Evolutionary conservation across 192 early-diverging fungal genomes (phyloP).

Genomic region (Backusella luteola): DNA sequence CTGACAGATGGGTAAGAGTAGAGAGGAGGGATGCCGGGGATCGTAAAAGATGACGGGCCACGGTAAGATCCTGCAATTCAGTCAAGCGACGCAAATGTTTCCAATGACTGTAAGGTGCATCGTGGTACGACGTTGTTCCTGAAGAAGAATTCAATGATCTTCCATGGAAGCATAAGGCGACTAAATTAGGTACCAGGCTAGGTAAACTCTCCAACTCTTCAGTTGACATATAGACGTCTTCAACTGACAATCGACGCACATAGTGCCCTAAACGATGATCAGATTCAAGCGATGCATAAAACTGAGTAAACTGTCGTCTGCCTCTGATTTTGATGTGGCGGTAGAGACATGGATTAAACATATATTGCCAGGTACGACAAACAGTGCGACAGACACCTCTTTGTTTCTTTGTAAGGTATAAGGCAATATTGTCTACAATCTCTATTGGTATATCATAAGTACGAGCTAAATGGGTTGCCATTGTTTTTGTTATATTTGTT

Average conservation of each 20-base stretch:
- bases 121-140: neutral
- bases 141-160: neutral
- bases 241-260: neutral
- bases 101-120: neutral
- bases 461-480: neutral
- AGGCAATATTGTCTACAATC: neutral
- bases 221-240: slow-evolving; percentile 4
- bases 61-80: neutral
- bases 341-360: slow-evolving; percentile 8
- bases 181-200: neutral
- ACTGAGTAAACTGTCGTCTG: neutral
- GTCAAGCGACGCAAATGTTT: neutral
- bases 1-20: neutral
- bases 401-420: slow-evolving; percentile 4
- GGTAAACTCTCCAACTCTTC: neutral
- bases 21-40: neutral
- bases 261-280: neutral
- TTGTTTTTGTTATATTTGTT: neutral
- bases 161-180: neutral
- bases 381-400: slow-evolving; percentile 5
- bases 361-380: neutral
- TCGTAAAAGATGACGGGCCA: neutral
- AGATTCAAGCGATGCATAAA: neutral
- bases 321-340: neutral
- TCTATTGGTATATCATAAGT: slow-evolving; percentile 7